These are phyloP conservation scores for Penicillium soppii DNA, from an alignment of 495 filamentous ascomycete species.

Conservation along the genomic window DNA sequence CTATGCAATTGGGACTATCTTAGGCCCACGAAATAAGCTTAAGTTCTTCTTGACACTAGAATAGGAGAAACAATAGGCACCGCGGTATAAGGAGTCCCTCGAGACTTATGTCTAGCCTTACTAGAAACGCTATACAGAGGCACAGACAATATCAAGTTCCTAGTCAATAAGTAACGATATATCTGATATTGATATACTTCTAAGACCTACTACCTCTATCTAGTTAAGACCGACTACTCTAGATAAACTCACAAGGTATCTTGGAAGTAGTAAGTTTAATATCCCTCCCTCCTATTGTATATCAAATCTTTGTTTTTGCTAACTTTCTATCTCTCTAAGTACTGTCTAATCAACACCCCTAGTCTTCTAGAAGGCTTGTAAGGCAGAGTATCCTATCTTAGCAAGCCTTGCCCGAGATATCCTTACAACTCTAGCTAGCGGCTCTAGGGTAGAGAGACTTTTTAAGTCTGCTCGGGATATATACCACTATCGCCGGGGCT, in stretches of 20 bases:
- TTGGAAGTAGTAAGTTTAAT: constrained; percentile 9
- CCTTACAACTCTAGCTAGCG: neutral
- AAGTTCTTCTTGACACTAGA: constrained; percentile 20
- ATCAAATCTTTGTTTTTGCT: neutral
- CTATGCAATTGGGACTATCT: constrained; percentile 22
- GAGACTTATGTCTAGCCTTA: neutral
- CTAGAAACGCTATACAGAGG: neutral
- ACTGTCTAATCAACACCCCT: no score
- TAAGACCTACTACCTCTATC: no score
- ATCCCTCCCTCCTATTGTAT: no score
- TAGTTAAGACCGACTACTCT: no score
- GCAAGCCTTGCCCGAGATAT: constrained; percentile 4
- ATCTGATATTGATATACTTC: no score
- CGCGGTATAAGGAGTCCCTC: neutral
- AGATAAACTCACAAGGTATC: no score
- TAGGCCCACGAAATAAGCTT: constrained; percentile 16
- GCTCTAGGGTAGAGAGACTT: neutral
- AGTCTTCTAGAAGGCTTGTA: constrained; percentile 5
- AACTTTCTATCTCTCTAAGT: no score
- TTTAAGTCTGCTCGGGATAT: constrained; percentile 4
- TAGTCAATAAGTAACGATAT: no score
- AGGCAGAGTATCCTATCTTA: neutral
- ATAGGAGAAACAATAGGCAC: constrained; percentile 7
- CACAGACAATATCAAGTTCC: neutral
- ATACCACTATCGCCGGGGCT: neutral